phyloP scores from a whole-genome alignment of 1,284 basidiomycete species.

The Somion occarium region DNA sequence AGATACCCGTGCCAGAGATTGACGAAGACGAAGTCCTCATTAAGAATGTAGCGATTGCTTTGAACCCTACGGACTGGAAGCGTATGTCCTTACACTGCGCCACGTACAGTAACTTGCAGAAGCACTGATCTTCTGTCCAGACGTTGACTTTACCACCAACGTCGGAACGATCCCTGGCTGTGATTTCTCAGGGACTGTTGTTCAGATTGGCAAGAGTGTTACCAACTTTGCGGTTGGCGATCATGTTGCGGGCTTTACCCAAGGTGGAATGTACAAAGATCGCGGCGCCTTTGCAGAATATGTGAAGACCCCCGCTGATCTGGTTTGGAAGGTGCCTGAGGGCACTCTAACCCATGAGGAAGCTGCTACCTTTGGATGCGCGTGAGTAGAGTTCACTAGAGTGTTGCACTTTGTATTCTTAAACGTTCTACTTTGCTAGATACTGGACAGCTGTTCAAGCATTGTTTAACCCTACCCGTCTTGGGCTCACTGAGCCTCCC shows the following conservation, averaged over 20 bases:
- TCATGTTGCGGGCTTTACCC: constrained; percentile 22
- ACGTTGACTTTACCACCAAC: constrained; percentile 10
- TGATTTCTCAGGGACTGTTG: constrained; percentile 23
- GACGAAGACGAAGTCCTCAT: constrained; percentile 24
- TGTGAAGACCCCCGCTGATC: constrained; percentile 26
- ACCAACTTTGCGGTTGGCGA: constrained; percentile 17
- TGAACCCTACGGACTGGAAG: constrained; percentile 26
- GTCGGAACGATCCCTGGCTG: constrained; percentile 11
- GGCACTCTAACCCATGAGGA: constrained; percentile 27
- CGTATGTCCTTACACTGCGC: constrained; percentile 11
- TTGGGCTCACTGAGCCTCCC: constrained; percentile 23
- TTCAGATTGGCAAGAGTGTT: constrained; percentile 20
- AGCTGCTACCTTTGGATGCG: constrained; percentile 35
- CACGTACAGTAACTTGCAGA: neutral
- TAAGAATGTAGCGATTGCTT: constrained; percentile 20
- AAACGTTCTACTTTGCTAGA: too few species aligned
- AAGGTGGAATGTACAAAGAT: constrained; percentile 20
- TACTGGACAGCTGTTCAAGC: constrained; percentile 33
- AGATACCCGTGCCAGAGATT: constrained; percentile 21
- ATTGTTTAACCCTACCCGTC: constrained; percentile 23
- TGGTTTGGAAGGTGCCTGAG: constrained; percentile 30
- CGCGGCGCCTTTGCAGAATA: constrained; percentile 38
- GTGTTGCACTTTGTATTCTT: neutral
- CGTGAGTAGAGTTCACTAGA: constrained; percentile 17
- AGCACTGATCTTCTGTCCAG: constrained; percentile 7